These are phyloP conservation scores for Melanogaster broomeanus DNA, from an alignment of 768 basidiomycete genomes.

Conservation along the genomic window DNA sequence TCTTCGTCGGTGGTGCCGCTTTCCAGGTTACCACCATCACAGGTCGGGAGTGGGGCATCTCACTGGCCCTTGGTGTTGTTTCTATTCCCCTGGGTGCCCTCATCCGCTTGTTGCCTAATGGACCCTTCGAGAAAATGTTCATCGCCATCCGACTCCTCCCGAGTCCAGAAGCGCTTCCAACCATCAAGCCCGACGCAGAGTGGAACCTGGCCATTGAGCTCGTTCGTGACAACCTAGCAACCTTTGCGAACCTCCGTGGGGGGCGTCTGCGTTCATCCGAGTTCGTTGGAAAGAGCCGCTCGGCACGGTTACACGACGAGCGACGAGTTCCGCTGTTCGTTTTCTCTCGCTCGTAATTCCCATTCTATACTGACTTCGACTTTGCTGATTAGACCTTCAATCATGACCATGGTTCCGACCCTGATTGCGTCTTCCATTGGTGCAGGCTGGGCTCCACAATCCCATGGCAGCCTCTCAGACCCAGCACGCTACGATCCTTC, in stretches of 20 bases:
- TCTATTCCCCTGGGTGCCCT: conserved; percentile 87
- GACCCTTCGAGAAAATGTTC: conserved; percentile 68
- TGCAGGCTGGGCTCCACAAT: conserved; percentile 61
- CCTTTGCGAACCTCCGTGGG: conserved; percentile 83
- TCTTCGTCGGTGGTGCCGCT: conserved; percentile 88
- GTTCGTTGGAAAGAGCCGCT: conserved; percentile 80
- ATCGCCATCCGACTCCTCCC: conserved; percentile 59
- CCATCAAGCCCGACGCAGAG: conserved; percentile 54
- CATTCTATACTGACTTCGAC: conserved; percentile 22
- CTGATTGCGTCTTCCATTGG: conserved; percentile 75
- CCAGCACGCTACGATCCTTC: conserved; percentile 79
- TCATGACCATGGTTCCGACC: conserved; percentile 77
- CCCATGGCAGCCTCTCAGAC: conserved; percentile 62
- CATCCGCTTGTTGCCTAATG: conserved; percentile 80
- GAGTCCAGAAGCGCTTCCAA: conserved; percentile 64
- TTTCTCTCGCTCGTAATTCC: conserved; percentile 19
- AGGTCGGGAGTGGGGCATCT: conserved; percentile 92
- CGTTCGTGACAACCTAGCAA: conserved; percentile 84
- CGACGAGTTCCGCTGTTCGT: conserved; percentile 49
- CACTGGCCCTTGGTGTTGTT: conserved; percentile 81
- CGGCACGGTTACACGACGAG: conserved; percentile 54
- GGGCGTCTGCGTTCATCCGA: conserved; percentile 86
- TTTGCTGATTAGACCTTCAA: conserved; percentile 54
- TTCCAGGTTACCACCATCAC: conserved; percentile 83
- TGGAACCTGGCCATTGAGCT: conserved; percentile 82